A percentile compares a stretch with the other conserved stretches of the same genome.
Conservation (phyloP, 2,329 filamentous ascomycete species). For the Colletotrichum incanum region DNA sequence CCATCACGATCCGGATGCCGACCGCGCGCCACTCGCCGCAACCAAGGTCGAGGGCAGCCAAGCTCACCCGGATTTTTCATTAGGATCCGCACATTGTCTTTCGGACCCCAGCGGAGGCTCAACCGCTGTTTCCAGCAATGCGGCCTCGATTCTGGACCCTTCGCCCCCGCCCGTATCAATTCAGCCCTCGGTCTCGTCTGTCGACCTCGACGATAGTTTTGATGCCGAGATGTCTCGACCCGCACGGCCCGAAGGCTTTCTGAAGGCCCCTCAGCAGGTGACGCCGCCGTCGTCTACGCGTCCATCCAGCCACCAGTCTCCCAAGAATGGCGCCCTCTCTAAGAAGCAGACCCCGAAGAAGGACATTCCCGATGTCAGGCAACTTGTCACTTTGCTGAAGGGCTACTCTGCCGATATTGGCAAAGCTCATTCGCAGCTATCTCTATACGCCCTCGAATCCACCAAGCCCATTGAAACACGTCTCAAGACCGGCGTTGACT, state of each 20-base stretch:
- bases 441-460: conserved; percentile 62
- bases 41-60: conserved; percentile 28
- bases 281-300: conserved; percentile 42
- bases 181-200: conserved; percentile 34
- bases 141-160: conserved; percentile 38
- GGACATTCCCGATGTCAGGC: conserved; percentile 59
- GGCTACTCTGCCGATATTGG: conserved; percentile 60
- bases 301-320: conserved; percentile 47
- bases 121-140: conserved; percentile 42
- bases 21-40: conserved; percentile 19
- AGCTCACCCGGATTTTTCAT: conserved; percentile 17
- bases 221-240: conserved; percentile 40
- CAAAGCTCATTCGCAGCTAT: conserved; percentile 61
- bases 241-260: conserved; percentile 14
- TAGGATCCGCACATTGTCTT: conserved; percentile 22
- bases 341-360: conserved; percentile 52
- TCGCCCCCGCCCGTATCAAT: conserved; percentile 39
- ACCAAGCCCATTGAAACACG: conserved; percentile 59
- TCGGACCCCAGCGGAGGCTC: conserved; percentile 40
- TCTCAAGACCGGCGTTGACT: conserved; percentile 60
- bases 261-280: conserved; percentile 30
- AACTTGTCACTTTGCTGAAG: conserved; percentile 37
- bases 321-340: conserved; percentile 43
- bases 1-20: conserved; percentile 22
- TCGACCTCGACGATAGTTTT: conserved; percentile 35